Percentiles rank a stretch among this genome's conserved stretches.
These are phyloP conservation scores for Hericium erinaceus DNA, from an alignment of 768 basidiomycete species.

Conservation along the genomic window DNA sequence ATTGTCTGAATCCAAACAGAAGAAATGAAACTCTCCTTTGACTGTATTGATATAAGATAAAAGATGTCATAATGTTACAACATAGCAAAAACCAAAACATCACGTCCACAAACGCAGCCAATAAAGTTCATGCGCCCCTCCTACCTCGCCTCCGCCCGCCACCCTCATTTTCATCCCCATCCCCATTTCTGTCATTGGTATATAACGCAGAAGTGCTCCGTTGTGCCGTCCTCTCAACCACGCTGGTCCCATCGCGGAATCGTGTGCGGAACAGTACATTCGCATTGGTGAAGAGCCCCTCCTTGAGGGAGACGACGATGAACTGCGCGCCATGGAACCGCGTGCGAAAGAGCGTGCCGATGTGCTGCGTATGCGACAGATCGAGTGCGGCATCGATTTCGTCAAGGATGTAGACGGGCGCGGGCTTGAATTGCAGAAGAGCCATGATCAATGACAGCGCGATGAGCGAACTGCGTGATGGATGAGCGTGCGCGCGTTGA, in stretches of 20 bases:
- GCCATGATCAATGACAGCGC: conserved; percentile 98
- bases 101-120: too few relatives aligned
- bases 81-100: too few relatives aligned
- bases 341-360: conserved; percentile 94
- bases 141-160: too few relatives aligned
- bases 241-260: conserved; percentile 88
- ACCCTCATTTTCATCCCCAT: too few relatives aligned
- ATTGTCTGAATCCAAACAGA: too few relatives aligned
- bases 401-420: conserved; percentile 98
- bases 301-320: conserved; percentile 95
- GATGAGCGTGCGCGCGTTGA: neutral
- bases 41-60: too few relatives aligned
- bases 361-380: conserved; percentile 93
- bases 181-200: neutral
- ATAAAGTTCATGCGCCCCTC: too few relatives aligned
- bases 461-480: conserved; percentile 73
- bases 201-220: conserved; percentile 45
- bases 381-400: conserved; percentile 98
- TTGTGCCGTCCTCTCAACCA: conserved; percentile 76
- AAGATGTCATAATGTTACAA: too few relatives aligned
- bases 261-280: conserved; percentile 91
- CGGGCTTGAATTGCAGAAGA: conserved; percentile 96
- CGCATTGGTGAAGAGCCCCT: conserved; percentile 94
- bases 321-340: conserved; percentile 98
- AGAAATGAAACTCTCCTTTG: too few relatives aligned